Evolutionary conservation across 202 grass and related monocot genomes (phyloP).

Genomic region (Zizania palustris): DNA sequence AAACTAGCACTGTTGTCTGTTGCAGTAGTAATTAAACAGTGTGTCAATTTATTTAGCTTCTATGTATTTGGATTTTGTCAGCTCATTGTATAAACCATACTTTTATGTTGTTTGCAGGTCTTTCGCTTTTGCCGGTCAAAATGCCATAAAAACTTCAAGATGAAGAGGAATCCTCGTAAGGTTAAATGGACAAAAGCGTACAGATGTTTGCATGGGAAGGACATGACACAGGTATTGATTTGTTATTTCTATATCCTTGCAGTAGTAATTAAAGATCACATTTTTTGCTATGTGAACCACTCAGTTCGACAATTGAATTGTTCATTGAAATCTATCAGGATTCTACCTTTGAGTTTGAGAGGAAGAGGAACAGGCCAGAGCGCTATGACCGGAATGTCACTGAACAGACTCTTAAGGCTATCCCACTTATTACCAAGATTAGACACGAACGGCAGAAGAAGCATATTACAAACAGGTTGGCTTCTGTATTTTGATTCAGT

Average conservation of each 20-base stretch:
- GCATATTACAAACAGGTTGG: constrained; percentile 65
- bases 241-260: background rate
- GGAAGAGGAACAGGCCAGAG: constrained; percentile 89
- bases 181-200: constrained; percentile 98
- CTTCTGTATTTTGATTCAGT: background rate
- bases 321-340: constrained; percentile 57
- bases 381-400: constrained; percentile 80
- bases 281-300: background rate
- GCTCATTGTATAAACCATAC: background rate
- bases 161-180: constrained; percentile 99
- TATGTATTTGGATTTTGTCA: background rate
- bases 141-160: constrained; percentile 99
- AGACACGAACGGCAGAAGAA: constrained; percentile 58
- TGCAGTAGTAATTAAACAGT: too few species aligned
- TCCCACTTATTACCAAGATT: constrained; percentile 70
- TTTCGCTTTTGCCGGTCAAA: constrained; percentile 95
- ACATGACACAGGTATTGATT: constrained; percentile 76
- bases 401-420: constrained; percentile 69
- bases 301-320: background rate
- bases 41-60: too few species aligned
- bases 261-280: background rate
- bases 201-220: constrained; percentile 79
- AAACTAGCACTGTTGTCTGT: too few species aligned
- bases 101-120: constrained; percentile 51
- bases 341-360: constrained; percentile 91